Conservation (phyloP, 2,329 filamentous ascomycete species). For the Aspergillus versicolor region DNA sequence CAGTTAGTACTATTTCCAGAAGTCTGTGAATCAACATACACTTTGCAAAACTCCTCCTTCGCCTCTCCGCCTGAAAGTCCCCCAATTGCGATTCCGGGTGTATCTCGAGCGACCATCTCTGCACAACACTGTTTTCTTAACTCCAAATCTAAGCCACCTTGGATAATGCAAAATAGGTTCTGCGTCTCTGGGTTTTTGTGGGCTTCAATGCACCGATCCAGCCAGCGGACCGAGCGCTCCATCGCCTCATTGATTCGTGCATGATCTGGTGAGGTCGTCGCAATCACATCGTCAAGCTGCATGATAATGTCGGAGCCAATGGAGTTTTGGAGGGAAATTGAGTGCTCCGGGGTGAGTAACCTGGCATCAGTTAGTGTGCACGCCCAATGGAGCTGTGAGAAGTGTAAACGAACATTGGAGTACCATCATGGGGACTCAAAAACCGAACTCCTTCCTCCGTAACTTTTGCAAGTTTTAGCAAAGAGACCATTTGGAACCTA, state of each 20-base stretch:
- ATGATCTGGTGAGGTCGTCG: slow-evolving; percentile 87
- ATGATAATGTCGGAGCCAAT: slow-evolving; percentile 99
- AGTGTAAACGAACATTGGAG: slow-evolving; percentile 65
- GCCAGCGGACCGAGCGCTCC: slow-evolving; percentile 90
- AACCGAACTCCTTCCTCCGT: slow-evolving; percentile 96
- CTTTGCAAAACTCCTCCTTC: slow-evolving; percentile 87
- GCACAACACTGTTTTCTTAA: slow-evolving; percentile 79
- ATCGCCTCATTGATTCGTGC: slow-evolving; percentile 90
- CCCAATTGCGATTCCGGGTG: slow-evolving; percentile 94
- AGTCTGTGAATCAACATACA: slow-evolving; percentile 43
- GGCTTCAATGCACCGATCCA: slow-evolving; percentile 89
- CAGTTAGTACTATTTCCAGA: slow-evolving; percentile 9
- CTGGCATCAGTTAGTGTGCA: slow-evolving; percentile 29
- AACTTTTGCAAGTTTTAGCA: slow-evolving; percentile 87
- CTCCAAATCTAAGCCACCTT: slow-evolving; percentile 86
- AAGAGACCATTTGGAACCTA: slow-evolving; percentile 98
- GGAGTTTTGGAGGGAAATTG: slow-evolving; percentile 90
- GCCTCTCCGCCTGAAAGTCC: slow-evolving; percentile 93
- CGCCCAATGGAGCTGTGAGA: not conserved
- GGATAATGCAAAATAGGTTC: slow-evolving; percentile 98
- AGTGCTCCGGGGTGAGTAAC: slow-evolving; percentile 94
- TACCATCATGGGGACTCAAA: slow-evolving; percentile 91
- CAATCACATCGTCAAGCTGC: slow-evolving; percentile 98
- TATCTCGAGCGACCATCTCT: slow-evolving; percentile 86
- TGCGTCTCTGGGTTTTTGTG: slow-evolving; percentile 80